Evolutionary conservation across 176 grass and related monocot species (phyloP).

Genomic region (Otatea glauca): DNA sequence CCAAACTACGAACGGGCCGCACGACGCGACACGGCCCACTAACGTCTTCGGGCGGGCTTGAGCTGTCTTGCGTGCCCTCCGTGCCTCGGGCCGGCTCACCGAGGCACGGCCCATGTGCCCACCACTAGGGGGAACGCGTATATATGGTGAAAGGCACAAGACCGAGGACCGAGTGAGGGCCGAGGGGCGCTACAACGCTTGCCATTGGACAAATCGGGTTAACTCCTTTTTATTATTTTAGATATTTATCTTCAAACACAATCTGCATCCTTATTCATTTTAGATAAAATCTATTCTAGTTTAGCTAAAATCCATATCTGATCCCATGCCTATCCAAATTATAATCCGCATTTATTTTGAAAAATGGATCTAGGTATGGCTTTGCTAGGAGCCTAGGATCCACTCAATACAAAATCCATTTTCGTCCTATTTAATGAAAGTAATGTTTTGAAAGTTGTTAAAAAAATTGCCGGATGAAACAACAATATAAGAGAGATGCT

Average conservation of each 20-base stretch:
- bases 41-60: too few relatives aligned
- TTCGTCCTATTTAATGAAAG: not conserved
- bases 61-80: too few relatives aligned
- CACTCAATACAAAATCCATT: slow-evolving; percentile 15
- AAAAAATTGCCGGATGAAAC: not conserved
- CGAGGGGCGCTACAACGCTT: too few relatives aligned
- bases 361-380: slow-evolving; percentile 17
- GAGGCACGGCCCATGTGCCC: too few relatives aligned
- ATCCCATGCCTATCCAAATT: slow-evolving; percentile 5
- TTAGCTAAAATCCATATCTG: not conserved
- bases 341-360: slow-evolving; percentile 16
- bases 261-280: not conserved
- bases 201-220: too few relatives aligned
- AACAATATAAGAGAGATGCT: not conserved
- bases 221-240: too few relatives aligned
- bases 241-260: slow-evolving; percentile 9
- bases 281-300: not conserved
- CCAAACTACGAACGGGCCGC: too few relatives aligned
- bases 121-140: too few relatives aligned
- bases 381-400: slow-evolving; percentile 34
- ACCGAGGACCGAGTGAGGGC: too few relatives aligned
- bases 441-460: slow-evolving; percentile 14
- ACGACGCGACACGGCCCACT: too few relatives aligned
- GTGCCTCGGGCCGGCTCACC: too few relatives aligned
- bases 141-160: too few relatives aligned